These are phyloP conservation scores for Escovopsis weberi DNA, from an alignment of 2,329 filamentous ascomycete genomes.

Conservation along the genomic window DNA sequence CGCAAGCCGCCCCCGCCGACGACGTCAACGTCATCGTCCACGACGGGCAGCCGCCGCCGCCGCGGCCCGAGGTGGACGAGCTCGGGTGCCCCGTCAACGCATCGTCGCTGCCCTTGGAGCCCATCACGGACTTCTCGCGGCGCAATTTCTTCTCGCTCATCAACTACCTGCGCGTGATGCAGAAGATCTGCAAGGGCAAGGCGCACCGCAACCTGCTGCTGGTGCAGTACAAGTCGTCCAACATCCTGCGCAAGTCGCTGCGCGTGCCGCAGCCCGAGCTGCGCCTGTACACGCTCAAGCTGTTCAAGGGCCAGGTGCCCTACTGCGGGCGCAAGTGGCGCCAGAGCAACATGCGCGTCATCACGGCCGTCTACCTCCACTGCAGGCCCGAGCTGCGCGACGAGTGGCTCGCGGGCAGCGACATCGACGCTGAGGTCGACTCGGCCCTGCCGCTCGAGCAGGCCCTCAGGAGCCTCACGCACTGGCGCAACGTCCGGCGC, in stretches of 20 bases:
- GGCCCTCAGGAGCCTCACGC: slow-evolving; percentile 72
- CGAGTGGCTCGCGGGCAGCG: slow-evolving; percentile 84
- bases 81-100: slow-evolving; percentile 60
- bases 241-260: slow-evolving; percentile 80
- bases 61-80: slow-evolving; percentile 61
- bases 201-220: slow-evolving; percentile 87
- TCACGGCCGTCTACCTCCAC: slow-evolving; percentile 90
- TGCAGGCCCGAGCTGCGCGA: slow-evolving; percentile 85
- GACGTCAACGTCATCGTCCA: slow-evolving; percentile 12
- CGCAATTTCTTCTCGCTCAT: slow-evolving; percentile 92
- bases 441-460: slow-evolving; percentile 86
- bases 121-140: slow-evolving; percentile 81
- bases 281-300: slow-evolving; percentile 85
- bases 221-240: slow-evolving; percentile 88
- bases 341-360: slow-evolving; percentile 96
- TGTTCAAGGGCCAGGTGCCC: slow-evolving; percentile 97
- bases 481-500: slow-evolving; percentile 80
- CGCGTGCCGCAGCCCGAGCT: slow-evolving; percentile 80
- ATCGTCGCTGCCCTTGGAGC: slow-evolving; percentile 48
- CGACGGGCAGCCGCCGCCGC: slow-evolving; percentile 17
- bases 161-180: slow-evolving; percentile 90
- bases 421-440: slow-evolving; percentile 88
- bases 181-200: slow-evolving; percentile 94
- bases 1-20: slow-evolving; percentile 8
- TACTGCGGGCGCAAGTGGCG: slow-evolving; percentile 98